These are phyloP conservation scores for Draba incana DNA, from an alignment of 345 rosid species.

Conservation along the genomic window DNA sequence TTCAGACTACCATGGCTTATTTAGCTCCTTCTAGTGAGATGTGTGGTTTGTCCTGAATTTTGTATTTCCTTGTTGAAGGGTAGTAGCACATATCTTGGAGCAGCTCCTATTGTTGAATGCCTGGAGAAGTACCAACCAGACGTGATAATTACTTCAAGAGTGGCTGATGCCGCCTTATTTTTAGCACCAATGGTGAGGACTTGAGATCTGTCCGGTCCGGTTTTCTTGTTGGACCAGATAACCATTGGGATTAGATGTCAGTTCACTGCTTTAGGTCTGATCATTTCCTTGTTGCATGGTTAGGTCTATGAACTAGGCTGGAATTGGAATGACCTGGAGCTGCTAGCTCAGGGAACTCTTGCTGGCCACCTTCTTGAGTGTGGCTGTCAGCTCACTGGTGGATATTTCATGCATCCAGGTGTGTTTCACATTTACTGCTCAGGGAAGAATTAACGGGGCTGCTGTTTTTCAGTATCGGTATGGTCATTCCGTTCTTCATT, in stretches of 20 bases:
- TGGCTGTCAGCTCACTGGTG: constrained; percentile 98
- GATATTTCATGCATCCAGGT: constrained; percentile 99
- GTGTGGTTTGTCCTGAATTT: neutral
- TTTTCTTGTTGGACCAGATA: constrained; percentile 18
- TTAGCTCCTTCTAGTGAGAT: neutral
- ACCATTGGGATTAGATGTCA: neutral
- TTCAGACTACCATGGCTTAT: constrained; percentile 6
- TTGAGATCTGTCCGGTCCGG: neutral
- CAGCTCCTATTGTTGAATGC: constrained; percentile 91
- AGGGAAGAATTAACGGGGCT: neutral
- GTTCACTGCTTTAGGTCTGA: neutral
- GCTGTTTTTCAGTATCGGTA: constrained; percentile 5
- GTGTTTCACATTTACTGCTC: constrained; percentile 25
- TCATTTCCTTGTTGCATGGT: constrained; percentile 20
- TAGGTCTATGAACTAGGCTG: constrained; percentile 94
- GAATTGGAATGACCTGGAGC: constrained; percentile 83
- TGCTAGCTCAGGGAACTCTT: constrained; percentile 84
- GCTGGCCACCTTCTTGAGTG: constrained; percentile 96
- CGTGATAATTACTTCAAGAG: constrained; percentile 81
- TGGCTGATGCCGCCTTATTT: constrained; percentile 92
- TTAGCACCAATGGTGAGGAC: constrained; percentile 86
- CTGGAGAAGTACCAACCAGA: constrained; percentile 79
- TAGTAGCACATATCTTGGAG: constrained; percentile 87
- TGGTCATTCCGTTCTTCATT: constrained; percentile 21
- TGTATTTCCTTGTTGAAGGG: constrained; percentile 57